Percentiles rank a stretch among this genome's conserved stretches.
These are phyloP conservation scores for Rauvolfia tetraphylla DNA, from an alignment of 257 asterid species.

Conservation along the genomic window DNA sequence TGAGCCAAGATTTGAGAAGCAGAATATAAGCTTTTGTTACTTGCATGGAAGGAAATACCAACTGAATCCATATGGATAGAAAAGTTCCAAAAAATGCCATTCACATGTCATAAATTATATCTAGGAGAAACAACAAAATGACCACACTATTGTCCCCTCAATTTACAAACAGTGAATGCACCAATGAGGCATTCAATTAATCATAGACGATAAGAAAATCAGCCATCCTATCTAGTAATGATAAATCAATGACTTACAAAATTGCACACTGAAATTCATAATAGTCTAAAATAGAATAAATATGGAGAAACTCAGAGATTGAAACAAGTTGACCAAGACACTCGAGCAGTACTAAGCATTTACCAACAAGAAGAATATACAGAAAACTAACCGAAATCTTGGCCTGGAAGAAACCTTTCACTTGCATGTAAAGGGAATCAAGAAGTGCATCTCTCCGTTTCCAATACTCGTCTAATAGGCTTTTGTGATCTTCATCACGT, in stretches of 20 bases:
- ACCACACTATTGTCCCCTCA: neutral
- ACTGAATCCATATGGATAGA: neutral
- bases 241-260: neutral
- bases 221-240: neutral
- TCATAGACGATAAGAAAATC: neutral
- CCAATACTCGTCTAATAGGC: slow-evolving; percentile 70
- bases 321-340: neutral
- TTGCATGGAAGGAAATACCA: neutral
- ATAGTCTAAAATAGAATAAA: neutral
- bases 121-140: neutral
- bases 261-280: neutral
- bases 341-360: slow-evolving; percentile 4
- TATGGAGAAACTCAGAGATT: slow-evolving; percentile 2
- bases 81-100: neutral
- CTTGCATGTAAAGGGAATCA: slow-evolving; percentile 70
- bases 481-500: slow-evolving; percentile 68
- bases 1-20: neutral
- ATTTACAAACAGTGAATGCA: neutral
- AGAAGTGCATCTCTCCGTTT: slow-evolving; percentile 76
- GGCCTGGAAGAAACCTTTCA: slow-evolving; percentile 46
- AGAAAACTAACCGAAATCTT: slow-evolving; percentile 49
- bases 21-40: neutral
- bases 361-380: slow-evolving; percentile 10
- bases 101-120: neutral
- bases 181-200: neutral